These are phyloP conservation scores for Thelonectria olida DNA, from an alignment of 2,329 filamentous ascomycete species.

Conservation along the genomic window DNA sequence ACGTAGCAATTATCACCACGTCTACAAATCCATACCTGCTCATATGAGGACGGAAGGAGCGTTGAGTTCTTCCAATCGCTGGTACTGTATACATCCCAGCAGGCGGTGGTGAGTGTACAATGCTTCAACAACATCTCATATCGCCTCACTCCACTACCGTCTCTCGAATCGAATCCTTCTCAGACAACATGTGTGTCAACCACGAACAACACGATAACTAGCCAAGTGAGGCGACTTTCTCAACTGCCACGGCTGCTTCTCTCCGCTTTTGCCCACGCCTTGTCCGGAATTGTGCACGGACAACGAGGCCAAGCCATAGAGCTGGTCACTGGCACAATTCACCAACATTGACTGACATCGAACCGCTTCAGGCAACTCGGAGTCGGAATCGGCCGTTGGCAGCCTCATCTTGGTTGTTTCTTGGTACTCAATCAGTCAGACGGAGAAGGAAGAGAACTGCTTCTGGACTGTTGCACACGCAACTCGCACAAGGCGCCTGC, in stretches of 20 bases:
- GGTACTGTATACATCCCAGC: too few species aligned
- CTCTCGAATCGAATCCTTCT: neutral
- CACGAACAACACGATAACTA: slow-evolving; percentile 1
- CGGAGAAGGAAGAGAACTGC: neutral
- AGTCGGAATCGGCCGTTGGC: slow-evolving; percentile 6
- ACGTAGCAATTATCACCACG: too few species aligned
- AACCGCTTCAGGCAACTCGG: slow-evolving; percentile 6
- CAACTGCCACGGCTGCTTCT: slow-evolving; percentile 1
- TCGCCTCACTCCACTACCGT: neutral
- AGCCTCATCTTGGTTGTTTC: neutral
- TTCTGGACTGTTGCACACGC: slow-evolving; percentile 2
- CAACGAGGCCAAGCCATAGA: neutral
- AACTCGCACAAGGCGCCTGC: neutral
- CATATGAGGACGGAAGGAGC: too few species aligned
- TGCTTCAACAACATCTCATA: neutral
- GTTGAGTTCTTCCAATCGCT: too few species aligned
- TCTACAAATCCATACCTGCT: too few species aligned
- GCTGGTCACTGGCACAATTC: slow-evolving; percentile 1
- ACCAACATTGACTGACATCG: slow-evolving; percentile 7
- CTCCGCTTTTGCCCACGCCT: slow-evolving; percentile 6
- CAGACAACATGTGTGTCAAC: slow-evolving; percentile 4
- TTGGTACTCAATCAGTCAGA: neutral
- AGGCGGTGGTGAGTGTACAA: neutral
- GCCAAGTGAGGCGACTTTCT: slow-evolving; percentile 14
- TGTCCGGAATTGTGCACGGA: slow-evolving; percentile 10